phyloP scores from a whole-genome alignment of 2,329 filamentous ascomycete genomes.

The Pseudogymnoascus sp. region DNA sequence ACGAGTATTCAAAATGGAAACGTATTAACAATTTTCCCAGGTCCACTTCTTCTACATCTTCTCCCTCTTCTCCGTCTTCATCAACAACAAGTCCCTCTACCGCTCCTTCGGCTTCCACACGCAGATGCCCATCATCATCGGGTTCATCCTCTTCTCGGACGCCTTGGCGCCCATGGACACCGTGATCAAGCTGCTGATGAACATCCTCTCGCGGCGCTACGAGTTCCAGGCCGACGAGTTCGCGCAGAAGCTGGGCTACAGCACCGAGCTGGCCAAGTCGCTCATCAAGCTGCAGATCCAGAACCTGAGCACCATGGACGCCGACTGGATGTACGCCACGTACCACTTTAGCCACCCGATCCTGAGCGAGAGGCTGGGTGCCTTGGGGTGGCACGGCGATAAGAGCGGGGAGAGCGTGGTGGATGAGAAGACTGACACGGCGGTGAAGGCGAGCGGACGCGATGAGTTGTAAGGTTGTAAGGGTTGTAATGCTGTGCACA shows the following conservation, averaged over 20 bases:
- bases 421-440: conserved; percentile 47
- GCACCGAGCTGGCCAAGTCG: conserved; percentile 70
- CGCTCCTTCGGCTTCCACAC: conserved; percentile 79
- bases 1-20: conserved; percentile 6
- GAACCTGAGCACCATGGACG: conserved; percentile 97
- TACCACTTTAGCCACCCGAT: conserved; percentile 99
- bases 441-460: conserved; percentile 63
- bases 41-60: conserved; percentile 96
- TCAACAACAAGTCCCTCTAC: conserved; percentile 90
- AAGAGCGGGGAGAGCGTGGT: conserved; percentile 38
- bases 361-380: conserved; percentile 83
- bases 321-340: conserved; percentile 95
- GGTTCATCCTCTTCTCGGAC: conserved; percentile 95
- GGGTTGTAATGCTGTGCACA: neutral
- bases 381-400: conserved; percentile 75
- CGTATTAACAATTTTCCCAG: conserved; percentile 37
- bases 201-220: conserved; percentile 85
- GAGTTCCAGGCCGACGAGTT: conserved; percentile 96
- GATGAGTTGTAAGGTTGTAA: conserved; percentile 49
- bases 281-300: conserved; percentile 97
- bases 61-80: conserved; percentile 89
- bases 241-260: conserved; percentile 75
- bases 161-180: conserved; percentile 91
- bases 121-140: conserved; percentile 86
- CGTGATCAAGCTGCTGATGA: conserved; percentile 92